These are phyloP conservation scores for Pueraria montana DNA, from an alignment of 306 rosid species.

Conservation along the genomic window DNA sequence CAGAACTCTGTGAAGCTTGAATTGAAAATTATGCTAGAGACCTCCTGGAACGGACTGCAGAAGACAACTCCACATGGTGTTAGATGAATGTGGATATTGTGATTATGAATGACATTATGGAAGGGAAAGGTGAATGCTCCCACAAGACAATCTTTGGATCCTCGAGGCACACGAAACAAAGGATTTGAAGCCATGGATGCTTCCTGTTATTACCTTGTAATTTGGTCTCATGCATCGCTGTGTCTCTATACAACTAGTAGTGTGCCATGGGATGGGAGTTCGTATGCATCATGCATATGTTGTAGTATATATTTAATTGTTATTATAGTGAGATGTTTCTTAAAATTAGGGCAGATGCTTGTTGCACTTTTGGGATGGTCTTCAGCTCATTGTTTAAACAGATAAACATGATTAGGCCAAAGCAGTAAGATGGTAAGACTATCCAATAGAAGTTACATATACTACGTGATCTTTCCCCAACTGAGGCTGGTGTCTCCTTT, in stretches of 20 bases:
- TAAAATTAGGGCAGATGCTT: constrained; percentile 13
- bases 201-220: constrained; percentile 40
- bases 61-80: constrained; percentile 7
- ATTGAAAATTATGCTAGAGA: not conserved
- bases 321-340: constrained; percentile 24
- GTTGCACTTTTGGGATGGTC: not conserved
- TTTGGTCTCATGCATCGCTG: constrained; percentile 17
- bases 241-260: constrained; percentile 19
- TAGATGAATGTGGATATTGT: constrained; percentile 8
- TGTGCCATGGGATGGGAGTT: constrained; percentile 1
- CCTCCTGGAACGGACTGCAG: constrained; percentile 21
- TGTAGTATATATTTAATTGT: constrained; percentile 26
- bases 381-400: not conserved
- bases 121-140: constrained; percentile 35
- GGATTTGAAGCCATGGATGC: constrained; percentile 30
- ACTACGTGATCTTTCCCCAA: too few relatives aligned
- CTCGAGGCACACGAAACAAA: constrained; percentile 26
- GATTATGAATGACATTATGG: constrained; percentile 32
- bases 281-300: constrained; percentile 12
- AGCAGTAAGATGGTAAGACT: not conserved
- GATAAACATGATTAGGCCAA: not conserved
- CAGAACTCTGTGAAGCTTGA: constrained; percentile 24
- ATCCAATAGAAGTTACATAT: not conserved
- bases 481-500: too few relatives aligned
- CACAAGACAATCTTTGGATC: constrained; percentile 19